Evolutionary conservation across 495 filamentous ascomycete species (phyloP).

Genomic region (Penicillium egyptiacum): DNA sequence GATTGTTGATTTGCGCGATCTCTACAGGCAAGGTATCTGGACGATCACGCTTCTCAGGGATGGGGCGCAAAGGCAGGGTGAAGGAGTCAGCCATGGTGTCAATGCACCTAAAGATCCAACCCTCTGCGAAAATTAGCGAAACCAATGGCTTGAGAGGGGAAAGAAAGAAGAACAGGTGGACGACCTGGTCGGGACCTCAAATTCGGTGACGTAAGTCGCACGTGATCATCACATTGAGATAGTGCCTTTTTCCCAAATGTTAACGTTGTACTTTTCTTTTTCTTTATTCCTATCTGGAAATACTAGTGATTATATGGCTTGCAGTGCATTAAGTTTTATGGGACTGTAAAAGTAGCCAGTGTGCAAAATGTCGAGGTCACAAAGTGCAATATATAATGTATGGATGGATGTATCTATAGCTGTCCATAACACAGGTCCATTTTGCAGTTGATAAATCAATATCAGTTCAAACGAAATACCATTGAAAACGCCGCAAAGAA

Average conservation of each 20-base stretch:
- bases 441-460: not conserved
- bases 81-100: conserved; percentile 46
- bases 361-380: not conserved
- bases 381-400: not conserved
- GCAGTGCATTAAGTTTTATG: not conserved
- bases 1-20: conserved; percentile 69
- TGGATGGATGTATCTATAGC: not conserved
- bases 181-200: not conserved
- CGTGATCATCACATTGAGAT: conserved; percentile 2
- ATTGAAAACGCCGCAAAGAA: too few species aligned
- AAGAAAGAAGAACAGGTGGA: not conserved
- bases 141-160: not conserved
- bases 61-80: conserved; percentile 65
- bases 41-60: conserved; percentile 51
- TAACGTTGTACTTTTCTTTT: not conserved
- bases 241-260: not conserved
- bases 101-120: not conserved
- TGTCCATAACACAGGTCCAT: not conserved
- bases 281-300: not conserved
- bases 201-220: conserved; percentile 9
- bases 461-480: too few species aligned
- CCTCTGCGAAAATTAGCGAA: not conserved
- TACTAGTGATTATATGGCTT: not conserved
- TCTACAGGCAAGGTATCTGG: conserved; percentile 66
- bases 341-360: not conserved